These are phyloP conservation scores for Aspergillus bertholletiae DNA, from an alignment of 495 filamentous ascomycete species.

Conservation along the genomic window DNA sequence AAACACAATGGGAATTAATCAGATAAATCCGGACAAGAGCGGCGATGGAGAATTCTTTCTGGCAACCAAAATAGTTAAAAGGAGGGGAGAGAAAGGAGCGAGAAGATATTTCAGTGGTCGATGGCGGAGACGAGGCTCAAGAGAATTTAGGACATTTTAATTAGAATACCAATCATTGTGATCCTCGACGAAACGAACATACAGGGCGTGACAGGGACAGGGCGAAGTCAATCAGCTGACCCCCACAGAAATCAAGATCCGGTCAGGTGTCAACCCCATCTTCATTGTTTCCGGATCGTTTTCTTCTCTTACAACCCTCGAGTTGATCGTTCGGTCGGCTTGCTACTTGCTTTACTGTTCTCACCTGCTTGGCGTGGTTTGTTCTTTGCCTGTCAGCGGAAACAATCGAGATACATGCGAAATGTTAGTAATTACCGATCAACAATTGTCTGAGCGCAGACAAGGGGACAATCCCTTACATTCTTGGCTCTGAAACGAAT, in stretches of 20 bases:
- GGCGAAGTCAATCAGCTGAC: slow-evolving; percentile 1
- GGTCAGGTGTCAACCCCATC: background rate
- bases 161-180: background rate
- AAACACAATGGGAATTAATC: background rate
- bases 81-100: background rate
- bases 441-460: no score
- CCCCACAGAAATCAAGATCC: background rate
- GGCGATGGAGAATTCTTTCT: background rate
- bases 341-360: background rate
- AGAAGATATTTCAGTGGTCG: background rate
- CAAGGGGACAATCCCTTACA: background rate
- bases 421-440: background rate
- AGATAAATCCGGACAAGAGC: background rate
- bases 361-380: background rate
- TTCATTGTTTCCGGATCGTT: background rate
- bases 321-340: background rate
- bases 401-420: background rate
- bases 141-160: background rate
- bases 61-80: background rate
- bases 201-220: background rate
- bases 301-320: background rate
- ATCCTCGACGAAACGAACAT: background rate
- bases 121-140: slow-evolving; percentile 5
- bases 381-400: no score
- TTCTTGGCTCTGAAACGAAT: background rate